Evolutionary conservation across 1,139 yeast genomes (phyloP).

Genomic region (Geotrichum restrictum): DNA sequence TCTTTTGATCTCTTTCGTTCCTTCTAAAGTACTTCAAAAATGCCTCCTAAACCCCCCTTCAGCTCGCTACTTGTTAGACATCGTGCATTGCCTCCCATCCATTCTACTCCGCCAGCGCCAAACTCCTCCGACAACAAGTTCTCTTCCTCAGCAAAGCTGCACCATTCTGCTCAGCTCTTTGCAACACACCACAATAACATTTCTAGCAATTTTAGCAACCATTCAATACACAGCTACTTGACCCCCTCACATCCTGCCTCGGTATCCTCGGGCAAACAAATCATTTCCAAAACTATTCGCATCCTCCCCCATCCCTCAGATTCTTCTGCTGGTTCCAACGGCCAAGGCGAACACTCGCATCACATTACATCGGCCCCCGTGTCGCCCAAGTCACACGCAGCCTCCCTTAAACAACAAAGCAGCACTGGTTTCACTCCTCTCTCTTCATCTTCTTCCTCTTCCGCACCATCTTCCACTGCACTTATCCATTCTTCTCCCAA

Average conservation of each 20-base stretch:
- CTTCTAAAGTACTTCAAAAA: not conserved
- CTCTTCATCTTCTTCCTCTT: constrained; percentile 1
- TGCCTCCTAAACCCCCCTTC: constrained; percentile 16
- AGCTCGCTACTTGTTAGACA: constrained; percentile 16
- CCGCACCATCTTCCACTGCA: constrained; percentile 2
- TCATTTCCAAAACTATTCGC: constrained; percentile 5
- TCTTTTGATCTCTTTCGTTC: no score
- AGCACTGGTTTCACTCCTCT: not conserved
- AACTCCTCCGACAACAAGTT: constrained; percentile 2
- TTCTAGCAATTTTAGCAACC: not conserved
- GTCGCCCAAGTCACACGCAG: constrained; percentile 2
- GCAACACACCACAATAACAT: not conserved
- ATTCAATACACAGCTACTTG: not conserved
- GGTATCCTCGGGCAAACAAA: constrained; percentile 2
- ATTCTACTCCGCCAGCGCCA: not conserved
- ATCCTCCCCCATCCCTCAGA: constrained; percentile 7
- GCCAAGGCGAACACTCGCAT: not conserved
- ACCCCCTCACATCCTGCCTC: not conserved
- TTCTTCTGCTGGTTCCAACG: not conserved
- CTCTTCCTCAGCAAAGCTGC: constrained; percentile 3
- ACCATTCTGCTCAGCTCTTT: constrained; percentile 1
- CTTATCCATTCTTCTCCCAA: not conserved
- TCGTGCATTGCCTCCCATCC: constrained; percentile 3
- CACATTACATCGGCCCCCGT: constrained; percentile 6
- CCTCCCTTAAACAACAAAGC: not conserved